These are phyloP conservation scores for Dendrostoma leiphaemia DNA, from an alignment of 2,329 filamentous ascomycete genomes.

Conservation along the genomic window DNA sequence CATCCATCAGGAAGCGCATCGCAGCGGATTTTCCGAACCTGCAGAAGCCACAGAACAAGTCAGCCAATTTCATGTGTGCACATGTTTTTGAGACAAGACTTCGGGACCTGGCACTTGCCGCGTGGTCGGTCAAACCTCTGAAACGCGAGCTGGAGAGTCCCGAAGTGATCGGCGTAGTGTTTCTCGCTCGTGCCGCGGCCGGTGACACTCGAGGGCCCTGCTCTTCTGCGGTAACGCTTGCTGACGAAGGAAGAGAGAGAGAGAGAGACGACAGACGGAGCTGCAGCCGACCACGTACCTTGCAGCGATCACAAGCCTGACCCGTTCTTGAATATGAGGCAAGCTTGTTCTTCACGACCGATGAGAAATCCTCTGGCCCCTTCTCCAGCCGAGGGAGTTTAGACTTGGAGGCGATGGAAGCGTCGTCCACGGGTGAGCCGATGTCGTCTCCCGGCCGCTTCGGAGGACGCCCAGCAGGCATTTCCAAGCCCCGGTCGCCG, in stretches of 20 bases:
- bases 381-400: constrained; percentile 51
- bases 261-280: background rate
- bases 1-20: constrained; percentile 79
- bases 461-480: constrained; percentile 40
- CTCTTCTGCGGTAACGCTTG: no score
- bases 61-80: background rate
- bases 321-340: constrained; percentile 65
- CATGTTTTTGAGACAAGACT: background rate
- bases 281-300: constrained; percentile 48
- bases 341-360: constrained; percentile 53
- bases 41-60: constrained; percentile 4
- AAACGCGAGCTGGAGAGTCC: no score
- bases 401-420: constrained; percentile 34
- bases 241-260: background rate
- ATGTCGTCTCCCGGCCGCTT: constrained; percentile 43
- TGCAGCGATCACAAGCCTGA: constrained; percentile 86
- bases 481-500: constrained; percentile 15
- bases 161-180: no score
- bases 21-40: constrained; percentile 86
- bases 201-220: background rate
- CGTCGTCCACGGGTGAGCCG: constrained; percentile 29
- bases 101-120: no score
- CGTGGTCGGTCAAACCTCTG: no score
- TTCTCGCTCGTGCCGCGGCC: background rate
- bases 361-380: constrained; percentile 50